These are phyloP conservation scores for Ilyonectria robusta DNA, from an alignment of 2,329 filamentous ascomycete genomes.

Conservation along the genomic window DNA sequence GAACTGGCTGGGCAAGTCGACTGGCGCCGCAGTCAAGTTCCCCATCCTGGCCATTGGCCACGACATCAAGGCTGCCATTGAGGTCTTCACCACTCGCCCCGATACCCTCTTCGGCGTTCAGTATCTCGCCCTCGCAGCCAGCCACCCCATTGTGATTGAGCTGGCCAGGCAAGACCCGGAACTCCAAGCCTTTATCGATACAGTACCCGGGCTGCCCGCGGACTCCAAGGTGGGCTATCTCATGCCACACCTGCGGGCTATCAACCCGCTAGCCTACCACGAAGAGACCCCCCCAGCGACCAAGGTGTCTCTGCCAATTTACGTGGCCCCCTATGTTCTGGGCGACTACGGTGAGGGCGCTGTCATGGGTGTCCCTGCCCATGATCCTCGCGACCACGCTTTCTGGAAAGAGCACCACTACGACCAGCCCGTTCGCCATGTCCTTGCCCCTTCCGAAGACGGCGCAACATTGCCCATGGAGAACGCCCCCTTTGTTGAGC, in stretches of 20 bases:
- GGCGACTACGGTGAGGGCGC: slow-evolving; percentile 89
- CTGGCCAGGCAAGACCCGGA: slow-evolving; percentile 72
- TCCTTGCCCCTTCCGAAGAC: slow-evolving; percentile 69
- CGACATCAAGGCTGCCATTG: slow-evolving; percentile 64
- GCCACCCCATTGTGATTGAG: slow-evolving; percentile 77
- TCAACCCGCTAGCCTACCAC: slow-evolving; percentile 75
- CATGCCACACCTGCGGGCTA: slow-evolving; percentile 72
- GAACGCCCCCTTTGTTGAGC: slow-evolving; percentile 72
- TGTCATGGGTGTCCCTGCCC: slow-evolving; percentile 92
- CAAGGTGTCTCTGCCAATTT: slow-evolving; percentile 77
- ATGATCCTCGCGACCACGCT: slow-evolving; percentile 82
- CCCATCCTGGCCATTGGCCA: slow-evolving; percentile 64
- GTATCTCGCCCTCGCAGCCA: slow-evolving; percentile 83
- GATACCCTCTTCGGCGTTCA: slow-evolving; percentile 92
- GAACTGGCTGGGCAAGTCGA: slow-evolving; percentile 89
- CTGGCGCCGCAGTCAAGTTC: slow-evolving; percentile 81
- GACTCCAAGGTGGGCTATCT: slow-evolving; percentile 78
- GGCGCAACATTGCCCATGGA: slow-evolving; percentile 60
- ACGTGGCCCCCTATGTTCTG: slow-evolving; percentile 87
- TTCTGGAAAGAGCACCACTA: slow-evolving; percentile 84
- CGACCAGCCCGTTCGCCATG: slow-evolving; percentile 72
- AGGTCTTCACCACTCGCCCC: slow-evolving; percentile 87
- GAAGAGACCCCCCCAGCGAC: slow-evolving; percentile 64
- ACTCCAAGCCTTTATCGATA: slow-evolving; percentile 78
- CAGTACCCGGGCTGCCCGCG: slow-evolving; percentile 67